A percentile compares a stretch with the other conserved stretches of the same genome.
Evolutionary conservation across 1,284 basidiomycete species (phyloP).

Genomic region (Pseudozyma pruni): DNA sequence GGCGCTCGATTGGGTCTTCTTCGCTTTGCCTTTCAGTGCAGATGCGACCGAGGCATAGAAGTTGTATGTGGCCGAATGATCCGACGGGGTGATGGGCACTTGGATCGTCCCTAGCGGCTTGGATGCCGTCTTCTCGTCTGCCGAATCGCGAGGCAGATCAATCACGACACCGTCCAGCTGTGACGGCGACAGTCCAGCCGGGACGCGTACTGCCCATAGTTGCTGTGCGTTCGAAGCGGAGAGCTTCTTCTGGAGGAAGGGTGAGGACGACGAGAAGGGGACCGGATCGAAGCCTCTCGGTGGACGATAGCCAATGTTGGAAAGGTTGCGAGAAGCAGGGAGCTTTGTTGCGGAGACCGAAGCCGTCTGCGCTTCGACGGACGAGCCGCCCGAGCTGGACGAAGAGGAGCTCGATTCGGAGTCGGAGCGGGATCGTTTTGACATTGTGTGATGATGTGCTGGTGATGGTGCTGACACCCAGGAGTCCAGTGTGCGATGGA

Average conservation of each 20-base stretch:
- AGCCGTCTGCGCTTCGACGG: slow-evolving; percentile 26
- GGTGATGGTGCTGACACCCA: not conserved
- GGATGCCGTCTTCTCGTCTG: slow-evolving; percentile 10
- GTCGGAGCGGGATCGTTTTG: slow-evolving; percentile 31
- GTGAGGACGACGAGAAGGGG: slow-evolving; percentile 14
- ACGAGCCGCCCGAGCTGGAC: slow-evolving; percentile 38
- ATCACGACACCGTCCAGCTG: slow-evolving; percentile 47
- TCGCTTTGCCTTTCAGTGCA: slow-evolving; percentile 20
- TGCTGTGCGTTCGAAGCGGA: slow-evolving; percentile 18
- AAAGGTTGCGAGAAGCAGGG: slow-evolving; percentile 25
- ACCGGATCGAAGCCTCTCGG: slow-evolving; percentile 43
- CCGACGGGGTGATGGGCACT: slow-evolving; percentile 8
- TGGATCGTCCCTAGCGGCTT: slow-evolving; percentile 29
- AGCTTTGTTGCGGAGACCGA: slow-evolving; percentile 31
- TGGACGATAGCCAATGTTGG: slow-evolving; percentile 41
- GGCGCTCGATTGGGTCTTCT: slow-evolving; percentile 17
- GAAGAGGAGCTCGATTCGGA: slow-evolving; percentile 40
- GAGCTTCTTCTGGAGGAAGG: slow-evolving; percentile 30
- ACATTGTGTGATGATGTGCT: slow-evolving; percentile 13
- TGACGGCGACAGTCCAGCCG: slow-evolving; percentile 26
- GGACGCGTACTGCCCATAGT: slow-evolving; percentile 47
- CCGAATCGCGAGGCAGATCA: slow-evolving; percentile 22
- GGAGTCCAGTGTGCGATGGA: not conserved
- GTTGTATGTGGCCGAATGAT: slow-evolving; percentile 37
- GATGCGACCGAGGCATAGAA: slow-evolving; percentile 31